Evolutionary conservation across 768 basidiomycete species (phyloP), one percentile per base, ranked within the genome.

Genomic region (Pleurotus tuoliensis): DNA sequence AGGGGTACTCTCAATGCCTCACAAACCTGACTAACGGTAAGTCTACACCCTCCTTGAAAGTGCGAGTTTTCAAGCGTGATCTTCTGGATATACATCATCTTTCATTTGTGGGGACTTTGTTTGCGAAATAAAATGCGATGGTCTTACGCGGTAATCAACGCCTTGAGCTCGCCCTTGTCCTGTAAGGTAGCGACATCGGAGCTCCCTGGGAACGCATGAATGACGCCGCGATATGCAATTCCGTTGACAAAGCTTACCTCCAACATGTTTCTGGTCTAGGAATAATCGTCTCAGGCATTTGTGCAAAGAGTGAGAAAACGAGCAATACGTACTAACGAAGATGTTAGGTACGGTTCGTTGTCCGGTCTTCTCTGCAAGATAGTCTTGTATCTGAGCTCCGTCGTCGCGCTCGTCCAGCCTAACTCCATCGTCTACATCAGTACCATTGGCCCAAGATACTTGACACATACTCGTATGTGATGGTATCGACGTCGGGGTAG

Each of bases 311-410:
- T 6, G 24, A 52, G 16, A 39, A 16, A 40, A 52, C 8, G 38
- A 24, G 4, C 15, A 47, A 43, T 34, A 65, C 82, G 52, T 51
- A 82, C 81, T 76, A 60, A 86, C 81, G 71, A 83, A 86, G 54
- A 82, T 77, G 63, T 82, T 82, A 27, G 84, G 84, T 4, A 86
- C 84, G 20, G 78, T 76, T 16, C 73, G 61, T 62, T 80, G 83
- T 5, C 74, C 73, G 0, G 84, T 83, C 73, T 76, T 80, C 43
- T 69, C 45, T 12, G 3, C 18, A 18, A 86, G 75, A 63, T 84
- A 84, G 48, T 69, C 64, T 62, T 86, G 84, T 58, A 86, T 82
- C 0, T 57, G 76, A 11, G 50, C 22, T 16, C 76, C 81, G 40
- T 86, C 80, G 2, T 71, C 62, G 34, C 69, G 68, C 44, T 64